Evolutionary conservation across 805 yeast species (phyloP).

Genomic region (Cephaloascus fragrans): DNA sequence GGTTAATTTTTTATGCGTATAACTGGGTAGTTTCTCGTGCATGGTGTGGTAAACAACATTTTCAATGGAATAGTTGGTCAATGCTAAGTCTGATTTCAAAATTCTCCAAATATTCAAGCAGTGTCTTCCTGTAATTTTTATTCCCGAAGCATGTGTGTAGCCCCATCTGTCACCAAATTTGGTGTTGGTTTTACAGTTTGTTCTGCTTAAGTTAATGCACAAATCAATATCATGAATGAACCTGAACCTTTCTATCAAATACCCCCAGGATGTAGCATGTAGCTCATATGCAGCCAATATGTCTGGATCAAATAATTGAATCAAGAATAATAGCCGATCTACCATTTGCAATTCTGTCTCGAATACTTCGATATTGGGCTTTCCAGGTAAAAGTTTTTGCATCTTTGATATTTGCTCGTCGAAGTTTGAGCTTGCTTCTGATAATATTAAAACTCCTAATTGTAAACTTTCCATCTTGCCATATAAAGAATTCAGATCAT

Average conservation of each 20-base stretch:
- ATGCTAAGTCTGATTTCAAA: constrained; percentile 48
- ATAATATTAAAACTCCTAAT: neutral
- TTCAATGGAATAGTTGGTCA: constrained; percentile 67
- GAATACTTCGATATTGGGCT: constrained; percentile 15
- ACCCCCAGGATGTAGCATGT: constrained; percentile 84
- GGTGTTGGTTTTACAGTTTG: constrained; percentile 33
- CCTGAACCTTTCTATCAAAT: constrained; percentile 56
- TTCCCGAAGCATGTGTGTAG: constrained; percentile 62
- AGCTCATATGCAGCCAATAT: constrained; percentile 80
- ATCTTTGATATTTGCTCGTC: neutral
- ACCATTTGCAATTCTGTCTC: constrained; percentile 53
- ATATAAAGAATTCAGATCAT: constrained; percentile 17
- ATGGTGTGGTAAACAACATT: constrained; percentile 61
- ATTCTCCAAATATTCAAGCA: constrained; percentile 79
- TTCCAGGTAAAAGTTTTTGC: neutral
- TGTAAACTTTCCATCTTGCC: neutral
- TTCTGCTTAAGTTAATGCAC: constrained; percentile 52
- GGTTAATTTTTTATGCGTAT: constrained; percentile 37
- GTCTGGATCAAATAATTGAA: constrained; percentile 74
- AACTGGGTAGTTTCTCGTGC: constrained; percentile 61
- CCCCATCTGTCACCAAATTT: constrained; percentile 73
- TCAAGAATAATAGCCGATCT: constrained; percentile 40
- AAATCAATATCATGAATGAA: constrained; percentile 39
- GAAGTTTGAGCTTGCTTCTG: neutral
- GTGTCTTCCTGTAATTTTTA: constrained; percentile 72